Conservation (phyloP, 305 asterid species). For the Rubia occidens region DNA sequence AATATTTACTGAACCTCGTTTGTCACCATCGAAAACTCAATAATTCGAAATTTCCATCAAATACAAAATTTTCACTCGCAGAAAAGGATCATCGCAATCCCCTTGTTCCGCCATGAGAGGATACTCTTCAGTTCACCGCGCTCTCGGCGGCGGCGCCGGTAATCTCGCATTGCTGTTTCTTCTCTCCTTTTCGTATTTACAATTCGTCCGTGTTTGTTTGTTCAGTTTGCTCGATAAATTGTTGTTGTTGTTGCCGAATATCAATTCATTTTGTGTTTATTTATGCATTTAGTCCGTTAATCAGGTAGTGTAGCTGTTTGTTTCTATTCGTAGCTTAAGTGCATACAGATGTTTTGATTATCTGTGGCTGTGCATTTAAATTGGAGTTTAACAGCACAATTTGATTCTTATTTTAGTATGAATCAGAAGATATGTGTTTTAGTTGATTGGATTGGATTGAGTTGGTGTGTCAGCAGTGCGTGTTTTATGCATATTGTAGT, state of each 20-base stretch:
- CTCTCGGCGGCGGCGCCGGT: slow-evolving; percentile 84
- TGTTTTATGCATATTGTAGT: background rate
- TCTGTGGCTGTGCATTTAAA: background rate
- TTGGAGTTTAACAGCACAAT: background rate
- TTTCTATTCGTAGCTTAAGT: background rate
- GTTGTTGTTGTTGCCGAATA: background rate
- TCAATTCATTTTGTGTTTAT: background rate
- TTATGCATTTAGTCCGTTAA: background rate
- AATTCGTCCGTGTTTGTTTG: background rate
- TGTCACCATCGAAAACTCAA: slow-evolving; percentile 1
- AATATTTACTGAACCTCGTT: background rate
- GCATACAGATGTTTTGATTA: background rate
- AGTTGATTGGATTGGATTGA: background rate
- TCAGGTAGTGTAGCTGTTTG: background rate
- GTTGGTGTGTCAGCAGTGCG: too few species aligned
- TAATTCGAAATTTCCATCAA: background rate
- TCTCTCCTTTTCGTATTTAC: background rate
- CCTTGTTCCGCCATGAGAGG: slow-evolving; percentile 42
- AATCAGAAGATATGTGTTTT: background rate
- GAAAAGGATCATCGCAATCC: background rate
- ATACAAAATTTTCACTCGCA: background rate
- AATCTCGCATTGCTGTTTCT: slow-evolving; percentile 1
- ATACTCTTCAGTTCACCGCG: slow-evolving; percentile 39
- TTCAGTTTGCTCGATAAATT: background rate
- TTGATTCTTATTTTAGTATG: background rate